Conservation (phyloP, 2,329 filamentous ascomycete genomes). For the Coniochaeta sp. region DNA sequence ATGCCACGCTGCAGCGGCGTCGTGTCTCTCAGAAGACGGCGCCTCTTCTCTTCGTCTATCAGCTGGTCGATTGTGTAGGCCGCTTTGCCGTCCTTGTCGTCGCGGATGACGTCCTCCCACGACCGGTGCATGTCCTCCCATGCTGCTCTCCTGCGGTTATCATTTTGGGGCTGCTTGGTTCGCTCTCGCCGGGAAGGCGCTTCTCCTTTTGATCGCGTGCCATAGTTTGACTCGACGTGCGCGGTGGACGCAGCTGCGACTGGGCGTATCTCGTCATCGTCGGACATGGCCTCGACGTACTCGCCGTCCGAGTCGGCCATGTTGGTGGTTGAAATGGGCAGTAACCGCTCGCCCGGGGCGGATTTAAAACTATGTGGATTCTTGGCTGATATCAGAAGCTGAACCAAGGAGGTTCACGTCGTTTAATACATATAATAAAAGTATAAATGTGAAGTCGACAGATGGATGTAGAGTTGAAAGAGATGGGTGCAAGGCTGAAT, state of each 20-base stretch:
- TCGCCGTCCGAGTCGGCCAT: conserved; percentile 73
- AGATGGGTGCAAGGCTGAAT: not conserved
- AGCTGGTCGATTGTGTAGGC: conserved; percentile 64
- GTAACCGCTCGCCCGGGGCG: not conserved
- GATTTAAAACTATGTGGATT: not conserved
- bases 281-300: conserved; percentile 57
- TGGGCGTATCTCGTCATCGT: conserved; percentile 42
- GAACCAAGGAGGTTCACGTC: not conserved
- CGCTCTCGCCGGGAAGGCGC: conserved; percentile 3
- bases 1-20: conserved; percentile 94
- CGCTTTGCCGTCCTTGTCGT: conserved; percentile 58
- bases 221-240: conserved; percentile 20
- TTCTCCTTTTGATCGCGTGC: conserved; percentile 17
- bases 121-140: conserved; percentile 62
- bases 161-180: conserved; percentile 14
- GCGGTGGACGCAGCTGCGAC: not conserved
- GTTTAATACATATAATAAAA: not conserved
- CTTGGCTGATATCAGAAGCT: not conserved
- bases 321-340: conserved; percentile 3
- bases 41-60: conserved; percentile 75
- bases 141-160: conserved; percentile 37
- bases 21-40: conserved; percentile 80
- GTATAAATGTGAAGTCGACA: not conserved
- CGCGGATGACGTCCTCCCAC: conserved; percentile 71
- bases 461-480: not conserved